These are phyloP conservation scores for Castanea crenata DNA, from an alignment of 306 rosid genomes.

Conservation along the genomic window DNA sequence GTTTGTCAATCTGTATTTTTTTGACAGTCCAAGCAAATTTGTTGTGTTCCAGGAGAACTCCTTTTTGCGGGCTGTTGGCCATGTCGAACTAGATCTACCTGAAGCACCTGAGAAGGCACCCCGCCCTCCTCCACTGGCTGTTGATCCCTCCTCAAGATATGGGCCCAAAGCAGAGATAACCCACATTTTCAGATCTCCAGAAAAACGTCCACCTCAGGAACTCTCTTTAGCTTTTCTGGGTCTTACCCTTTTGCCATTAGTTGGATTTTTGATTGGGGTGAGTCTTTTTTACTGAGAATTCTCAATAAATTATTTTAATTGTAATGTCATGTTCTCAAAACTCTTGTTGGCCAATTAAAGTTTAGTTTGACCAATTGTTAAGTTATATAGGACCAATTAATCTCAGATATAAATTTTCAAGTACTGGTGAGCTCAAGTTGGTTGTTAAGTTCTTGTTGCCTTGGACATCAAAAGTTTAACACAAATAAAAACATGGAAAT, in stretches of 20 bases:
- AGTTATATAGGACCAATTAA: not conserved
- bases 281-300: slow-evolving; percentile 27
- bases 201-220: slow-evolving; percentile 78
- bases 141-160: slow-evolving; percentile 70
- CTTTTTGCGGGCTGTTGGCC: slow-evolving; percentile 67
- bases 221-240: slow-evolving; percentile 87
- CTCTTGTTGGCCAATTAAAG: not conserved
- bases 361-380: not conserved
- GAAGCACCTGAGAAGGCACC: slow-evolving; percentile 91
- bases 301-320: not conserved
- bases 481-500: not conserved
- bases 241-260: slow-evolving; percentile 64
- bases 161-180: slow-evolving; percentile 86
- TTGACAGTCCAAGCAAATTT: slow-evolving; percentile 18
- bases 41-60: slow-evolving; percentile 81
- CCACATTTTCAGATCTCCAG: slow-evolving; percentile 90
- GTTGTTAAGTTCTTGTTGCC: not conserved
- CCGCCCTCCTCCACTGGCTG: slow-evolving; percentile 70
- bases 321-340: not conserved
- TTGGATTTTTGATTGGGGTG: slow-evolving; percentile 92
- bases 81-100: slow-evolving; percentile 86
- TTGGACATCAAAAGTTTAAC: not conserved
- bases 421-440: not conserved
- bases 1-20: not conserved
- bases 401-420: not conserved